Percentiles rank a stretch among this genome's conserved stretches.
phyloP scores from a whole-genome alignment of 139 green algal species.

The Micractinium conductrix region DNA sequence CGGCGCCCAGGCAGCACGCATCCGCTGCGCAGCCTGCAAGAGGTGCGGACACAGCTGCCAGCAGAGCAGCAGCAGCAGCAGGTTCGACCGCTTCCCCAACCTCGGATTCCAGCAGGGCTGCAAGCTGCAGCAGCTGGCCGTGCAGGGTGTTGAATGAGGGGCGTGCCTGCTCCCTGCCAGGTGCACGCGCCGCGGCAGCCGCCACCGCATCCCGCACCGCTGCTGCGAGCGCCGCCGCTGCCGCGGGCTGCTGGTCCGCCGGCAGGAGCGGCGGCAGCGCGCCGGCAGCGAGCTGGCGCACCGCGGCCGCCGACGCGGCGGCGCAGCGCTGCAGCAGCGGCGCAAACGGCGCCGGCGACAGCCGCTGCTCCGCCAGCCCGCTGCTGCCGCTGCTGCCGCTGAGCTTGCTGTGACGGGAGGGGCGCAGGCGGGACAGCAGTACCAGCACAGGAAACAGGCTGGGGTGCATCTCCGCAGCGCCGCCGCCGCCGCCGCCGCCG shows the following conservation, averaged over 20 bases:
- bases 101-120: slow-evolving; percentile 47
- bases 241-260: slow-evolving; percentile 36
- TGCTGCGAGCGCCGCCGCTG: slow-evolving; percentile 42
- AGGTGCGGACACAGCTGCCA: neutral
- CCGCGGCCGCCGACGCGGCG: slow-evolving; percentile 52
- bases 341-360: slow-evolving; percentile 69
- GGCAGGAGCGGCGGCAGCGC: slow-evolving; percentile 76
- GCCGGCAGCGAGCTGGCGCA: slow-evolving; percentile 74
- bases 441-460: slow-evolving; percentile 83
- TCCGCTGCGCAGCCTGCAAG: slow-evolving; percentile 4
- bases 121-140: slow-evolving; percentile 68
- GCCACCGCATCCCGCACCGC: neutral
- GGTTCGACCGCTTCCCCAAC: neutral
- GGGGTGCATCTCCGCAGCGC: slow-evolving; percentile 62
- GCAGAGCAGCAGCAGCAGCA: neutral
- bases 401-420: slow-evolving; percentile 19
- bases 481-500: neutral
- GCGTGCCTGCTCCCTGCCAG: neutral
- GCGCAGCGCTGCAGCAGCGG: slow-evolving; percentile 65
- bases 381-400: slow-evolving; percentile 14
- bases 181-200: neutral
- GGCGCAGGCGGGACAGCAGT: slow-evolving; percentile 72
- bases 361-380: slow-evolving; percentile 12
- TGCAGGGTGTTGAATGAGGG: slow-evolving; percentile 51
- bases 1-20: slow-evolving; percentile 4